Conservation (phyloP, 371 early-diverging fungal species). For the Batkoa obscura region DNA sequence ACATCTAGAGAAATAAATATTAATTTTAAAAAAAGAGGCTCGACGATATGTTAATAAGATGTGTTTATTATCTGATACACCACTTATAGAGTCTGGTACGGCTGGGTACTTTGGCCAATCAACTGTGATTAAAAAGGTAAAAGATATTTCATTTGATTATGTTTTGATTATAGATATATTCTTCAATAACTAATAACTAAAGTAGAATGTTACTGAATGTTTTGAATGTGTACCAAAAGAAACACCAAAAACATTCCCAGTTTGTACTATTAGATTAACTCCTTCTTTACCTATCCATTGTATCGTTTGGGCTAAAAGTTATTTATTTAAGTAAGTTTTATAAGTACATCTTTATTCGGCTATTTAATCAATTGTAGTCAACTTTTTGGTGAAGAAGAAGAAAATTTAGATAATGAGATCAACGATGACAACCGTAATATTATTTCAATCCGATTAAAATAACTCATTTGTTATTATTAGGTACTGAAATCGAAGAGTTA, state of each 20-base stretch:
- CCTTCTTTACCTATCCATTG: slow-evolving; percentile 96
- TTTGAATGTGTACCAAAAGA: slow-evolving; percentile 94
- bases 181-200: no score
- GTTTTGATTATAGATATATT: slow-evolving; percentile 10
- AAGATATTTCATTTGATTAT: slow-evolving; percentile 8
- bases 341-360: background rate
- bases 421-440: slow-evolving; percentile 37
- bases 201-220: slow-evolving; percentile 59
- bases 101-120: slow-evolving; percentile 94
- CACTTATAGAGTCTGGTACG: slow-evolving; percentile 93
- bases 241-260: slow-evolving; percentile 72
- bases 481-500: slow-evolving; percentile 49
- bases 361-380: slow-evolving; percentile 22
- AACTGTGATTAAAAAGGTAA: slow-evolving; percentile 57
- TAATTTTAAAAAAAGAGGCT: slow-evolving; percentile 38
- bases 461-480: no score
- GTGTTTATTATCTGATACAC: slow-evolving; percentile 78
- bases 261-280: slow-evolving; percentile 96
- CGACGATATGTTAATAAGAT: slow-evolving; percentile 89
- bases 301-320: slow-evolving; percentile 97
- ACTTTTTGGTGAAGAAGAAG: slow-evolving; percentile 71
- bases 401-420: slow-evolving; percentile 20
- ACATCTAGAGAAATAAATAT: no score
- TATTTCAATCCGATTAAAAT: background rate
- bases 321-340: slow-evolving; percentile 39